Conservation (phyloP, 2,329 filamentous ascomycete genomes). For the Alternaria rosae region DNA sequence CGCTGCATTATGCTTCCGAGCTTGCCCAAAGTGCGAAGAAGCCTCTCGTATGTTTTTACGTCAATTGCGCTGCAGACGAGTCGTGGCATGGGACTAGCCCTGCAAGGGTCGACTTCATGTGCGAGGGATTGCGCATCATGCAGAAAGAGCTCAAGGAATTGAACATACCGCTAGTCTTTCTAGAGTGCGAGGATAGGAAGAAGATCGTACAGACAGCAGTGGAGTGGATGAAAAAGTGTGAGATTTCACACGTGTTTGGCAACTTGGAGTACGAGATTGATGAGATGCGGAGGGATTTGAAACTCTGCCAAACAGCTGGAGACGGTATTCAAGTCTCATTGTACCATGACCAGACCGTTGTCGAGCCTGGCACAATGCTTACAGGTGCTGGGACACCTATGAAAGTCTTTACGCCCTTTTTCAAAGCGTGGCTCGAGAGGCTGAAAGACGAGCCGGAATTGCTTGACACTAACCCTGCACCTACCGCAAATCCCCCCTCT, state of each 20-base stretch:
- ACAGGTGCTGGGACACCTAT: constrained; percentile 56
- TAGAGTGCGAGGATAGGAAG: constrained; percentile 53
- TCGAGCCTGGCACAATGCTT: constrained; percentile 55
- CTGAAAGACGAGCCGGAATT: constrained; percentile 54
- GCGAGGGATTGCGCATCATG: constrained; percentile 54
- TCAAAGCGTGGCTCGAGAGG: constrained; percentile 56
- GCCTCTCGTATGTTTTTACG: constrained; percentile 56
- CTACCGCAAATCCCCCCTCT: constrained; percentile 49
- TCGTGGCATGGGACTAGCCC: constrained; percentile 61
- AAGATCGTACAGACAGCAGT: constrained; percentile 53
- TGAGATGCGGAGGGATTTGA: constrained; percentile 56
- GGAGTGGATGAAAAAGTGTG: constrained; percentile 55
- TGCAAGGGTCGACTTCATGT: constrained; percentile 59
- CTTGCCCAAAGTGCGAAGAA: constrained; percentile 55
- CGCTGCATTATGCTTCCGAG: constrained; percentile 55
- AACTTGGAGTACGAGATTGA: constrained; percentile 59
- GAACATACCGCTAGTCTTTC: constrained; percentile 58
- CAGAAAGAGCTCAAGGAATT: constrained; percentile 56
- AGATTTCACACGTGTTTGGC: constrained; percentile 57
- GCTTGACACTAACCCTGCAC: constrained; percentile 53
- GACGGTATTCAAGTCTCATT: constrained; percentile 53
- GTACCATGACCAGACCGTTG: constrained; percentile 59
- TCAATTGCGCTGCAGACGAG: constrained; percentile 58
- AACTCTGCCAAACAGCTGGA: constrained; percentile 49
- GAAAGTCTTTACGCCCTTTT: constrained; percentile 62